These are phyloP conservation scores for Verticillium longisporum DNA, from an alignment of 2,329 filamentous ascomycete species.

Conservation along the genomic window DNA sequence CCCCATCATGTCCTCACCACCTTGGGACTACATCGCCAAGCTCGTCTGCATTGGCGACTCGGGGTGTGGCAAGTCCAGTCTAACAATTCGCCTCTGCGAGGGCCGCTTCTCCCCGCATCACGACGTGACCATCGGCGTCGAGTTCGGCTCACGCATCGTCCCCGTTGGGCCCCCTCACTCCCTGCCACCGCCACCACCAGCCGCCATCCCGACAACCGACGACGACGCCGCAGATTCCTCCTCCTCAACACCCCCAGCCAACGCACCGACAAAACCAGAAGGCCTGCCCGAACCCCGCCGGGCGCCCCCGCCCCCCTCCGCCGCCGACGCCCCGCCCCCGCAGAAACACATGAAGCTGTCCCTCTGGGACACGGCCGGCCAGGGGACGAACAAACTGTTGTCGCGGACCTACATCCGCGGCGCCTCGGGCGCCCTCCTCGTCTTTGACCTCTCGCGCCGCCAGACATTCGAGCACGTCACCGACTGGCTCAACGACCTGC, in stretches of 20 bases:
- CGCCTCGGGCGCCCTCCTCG: constrained; percentile 64
- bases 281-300: constrained; percentile 50
- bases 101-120: constrained; percentile 90
- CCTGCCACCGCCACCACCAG: constrained; percentile 30
- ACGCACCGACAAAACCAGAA: constrained; percentile 16
- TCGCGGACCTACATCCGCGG: constrained; percentile 91
- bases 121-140: constrained; percentile 95
- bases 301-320: constrained; percentile 1
- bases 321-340: constrained; percentile 19
- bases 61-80: constrained; percentile 88
- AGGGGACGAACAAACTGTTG: constrained; percentile 96
- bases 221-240: constrained; percentile 6
- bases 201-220: constrained; percentile 12
- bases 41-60: constrained; percentile 97
- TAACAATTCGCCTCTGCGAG: constrained; percentile 94
- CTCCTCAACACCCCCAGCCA: constrained; percentile 3
- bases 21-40: constrained; percentile 99
- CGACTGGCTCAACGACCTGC: constrained; percentile 88
- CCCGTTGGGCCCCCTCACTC: constrained; percentile 77
- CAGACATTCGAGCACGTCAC: constrained; percentile 83
- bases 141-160: constrained; percentile 90
- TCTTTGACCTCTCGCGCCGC: constrained; percentile 87
- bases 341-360: constrained; percentile 87
- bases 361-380: constrained; percentile 92
- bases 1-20: constrained; percentile 50